Base-by-base conservation (phyloP, 108 stramenopile genomes). In the Cyclotella atomus region DNA sequence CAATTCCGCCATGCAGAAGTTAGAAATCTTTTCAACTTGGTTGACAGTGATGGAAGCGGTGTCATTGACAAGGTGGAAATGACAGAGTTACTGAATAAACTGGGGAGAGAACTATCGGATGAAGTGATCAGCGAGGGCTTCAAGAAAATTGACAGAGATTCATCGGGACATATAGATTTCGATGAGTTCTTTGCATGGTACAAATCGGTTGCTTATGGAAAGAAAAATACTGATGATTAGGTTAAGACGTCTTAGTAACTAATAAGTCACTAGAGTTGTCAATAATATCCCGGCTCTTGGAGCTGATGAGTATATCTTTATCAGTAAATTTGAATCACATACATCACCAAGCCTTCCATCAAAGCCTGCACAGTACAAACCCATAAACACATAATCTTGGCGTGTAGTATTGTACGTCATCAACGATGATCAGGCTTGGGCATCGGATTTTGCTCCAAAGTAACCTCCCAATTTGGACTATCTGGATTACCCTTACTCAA, bases 401-500 rank as follows among this genome's bases (percentile, higher is more conserved):
- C n/a, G n/a, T n/a, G n/a, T n/a, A n/a, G n/a, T n/a, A n/a, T n/a
- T n/a, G n/a, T n/a, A n/a, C n/a, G n/a, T n/a, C n/a, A n/a, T n/a
- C n/a, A 25, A 2, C 52, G 10, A 23, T n/a, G 29, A n/a, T 61
- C 20, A 19, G 60, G 34, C 60, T 89, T 90, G 12, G 93, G 93
- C 71, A 94, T 89, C 27, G 93, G 93, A 85, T 94, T 94, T 66
- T 91, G 89, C 73, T 94, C 90, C 54, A 94, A 65, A 20, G 79
- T 76, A 15, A 94, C 89, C 45, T 81, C 77, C 88, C 90, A 94
- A 71, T 88, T 90, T 7, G 87, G 67, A 69, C 55, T 84, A 5
- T 83, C 61, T 20, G 65, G 71, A 53, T 79, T 77, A 0, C 85
- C 85, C 44, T 70, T 78, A 24, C 72, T 82, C 67, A 84, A 70